Base-by-base conservation (phyloP, 108 stramenopile genomes). In the Mediolabrus comicus region DNA sequence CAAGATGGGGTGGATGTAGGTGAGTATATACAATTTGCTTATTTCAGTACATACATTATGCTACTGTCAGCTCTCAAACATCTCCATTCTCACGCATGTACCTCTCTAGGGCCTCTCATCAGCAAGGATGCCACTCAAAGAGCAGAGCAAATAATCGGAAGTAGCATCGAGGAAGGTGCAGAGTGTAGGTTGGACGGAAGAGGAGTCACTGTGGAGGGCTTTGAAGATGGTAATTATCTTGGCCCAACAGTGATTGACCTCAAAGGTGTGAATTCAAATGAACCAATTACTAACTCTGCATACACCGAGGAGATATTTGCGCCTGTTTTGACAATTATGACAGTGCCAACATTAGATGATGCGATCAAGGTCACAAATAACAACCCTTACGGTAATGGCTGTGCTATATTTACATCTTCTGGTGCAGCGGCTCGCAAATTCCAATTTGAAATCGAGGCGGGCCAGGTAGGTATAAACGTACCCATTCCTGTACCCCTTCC, bases 301-400 rank as follows among this genome's bases (percentile, higher is more conserved):
- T 97, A 98, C 79, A 84, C 78, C 4, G 88, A 94, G 67, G 98
- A 98, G 83, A 93, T 98, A 38, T 98, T 98, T 83, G 98, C 92
- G 16, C 98, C 98, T 24, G 98, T 98, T 9, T 72, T 98, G 41
- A 79, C 74, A 43, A 74, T 86, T 67, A 30, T 94, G 26, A 49
- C 72, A 16, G 94, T 78, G 16, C 88, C 92, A 25, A 87, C 91
- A 14, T 70, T 98, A 38, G 95, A 97, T 11, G 97, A 97, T 34
- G 97, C 98, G 26, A 92, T 98, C 35, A 55, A 34, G 34, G 52
- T 98, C 46, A 86, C 88, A 65, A 97, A 98, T 64, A 39, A 49
- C 14, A 97, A 96, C 81, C 87, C 82, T 0, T 98, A 95, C 68
- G 97, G 97, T 26, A 98, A 98, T 77, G 97, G 94, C 39, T 81